Conservation (phyloP, 1,284 basidiomycete species). For the Cutaneotrichosporon mucoides region DNA sequence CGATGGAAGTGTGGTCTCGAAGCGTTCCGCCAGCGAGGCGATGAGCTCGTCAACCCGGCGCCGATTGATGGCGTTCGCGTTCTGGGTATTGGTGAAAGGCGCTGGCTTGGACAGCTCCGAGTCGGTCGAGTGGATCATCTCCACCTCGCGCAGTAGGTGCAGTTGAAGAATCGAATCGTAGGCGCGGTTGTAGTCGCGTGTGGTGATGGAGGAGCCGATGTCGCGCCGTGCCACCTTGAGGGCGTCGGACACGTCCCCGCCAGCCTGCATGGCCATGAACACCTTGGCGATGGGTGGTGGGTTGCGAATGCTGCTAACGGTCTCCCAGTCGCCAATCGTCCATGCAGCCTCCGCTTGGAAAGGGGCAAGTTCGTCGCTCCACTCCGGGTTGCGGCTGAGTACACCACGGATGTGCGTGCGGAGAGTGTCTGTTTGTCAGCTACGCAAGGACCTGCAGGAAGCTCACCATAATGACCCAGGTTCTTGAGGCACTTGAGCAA, state of each 20-base stretch:
- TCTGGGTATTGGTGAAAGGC: not conserved
- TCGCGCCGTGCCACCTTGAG: constrained; percentile 67
- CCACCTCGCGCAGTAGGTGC: constrained; percentile 83
- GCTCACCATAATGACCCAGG: constrained; percentile 90
- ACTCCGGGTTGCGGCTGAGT: constrained; percentile 76
- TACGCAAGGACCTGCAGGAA: not conserved
- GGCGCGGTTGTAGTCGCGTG: constrained; percentile 74
- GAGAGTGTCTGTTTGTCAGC: constrained; percentile 67
- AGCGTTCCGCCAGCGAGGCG: constrained; percentile 33
- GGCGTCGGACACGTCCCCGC: constrained; percentile 52
- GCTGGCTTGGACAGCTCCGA: not conserved
- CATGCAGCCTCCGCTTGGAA: constrained; percentile 93
- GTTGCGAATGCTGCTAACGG: constrained; percentile 57
- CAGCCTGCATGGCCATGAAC: constrained; percentile 68
- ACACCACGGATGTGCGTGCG: constrained; percentile 93
- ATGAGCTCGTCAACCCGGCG: constrained; percentile 21
- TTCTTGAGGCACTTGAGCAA: constrained; percentile 87
- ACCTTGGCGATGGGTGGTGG: constrained; percentile 75
- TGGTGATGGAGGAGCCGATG: constrained; percentile 75
- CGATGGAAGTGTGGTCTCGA: constrained; percentile 66
- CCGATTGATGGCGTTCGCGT: constrained; percentile 5
- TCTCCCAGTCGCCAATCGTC: constrained; percentile 91
- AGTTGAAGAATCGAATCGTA: constrained; percentile 85
- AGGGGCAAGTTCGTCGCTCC: constrained; percentile 71
- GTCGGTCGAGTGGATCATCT: constrained; percentile 62